Evolutionary conservation across 495 filamentous ascomycete genomes (phyloP), one percentile per base, ranked within the genome.

Genomic region (Xylaria castorea): DNA sequence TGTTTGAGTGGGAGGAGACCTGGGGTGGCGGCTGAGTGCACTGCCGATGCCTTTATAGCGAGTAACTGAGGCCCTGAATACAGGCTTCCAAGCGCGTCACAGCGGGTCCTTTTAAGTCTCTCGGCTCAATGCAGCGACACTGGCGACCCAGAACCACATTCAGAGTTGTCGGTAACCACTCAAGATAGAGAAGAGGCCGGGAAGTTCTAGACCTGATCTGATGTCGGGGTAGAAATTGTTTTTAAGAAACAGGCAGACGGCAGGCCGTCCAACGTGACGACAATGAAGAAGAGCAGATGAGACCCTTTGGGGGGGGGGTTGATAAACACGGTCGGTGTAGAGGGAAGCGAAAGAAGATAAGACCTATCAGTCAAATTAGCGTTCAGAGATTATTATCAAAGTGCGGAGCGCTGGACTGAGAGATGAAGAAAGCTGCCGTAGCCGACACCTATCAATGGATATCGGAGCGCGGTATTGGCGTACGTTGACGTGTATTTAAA

Each of bases 71-170:
- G 70, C 46, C 64, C 73, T 67, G 61, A 36, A 66, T 36, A 71
- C 18, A 40, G 40, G 46, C 34, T 55, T 18, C 36, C 20, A 67
- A 48, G 62, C 73, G 75, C 76, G 60, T 78, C 75, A 76, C 71
- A 70, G 71, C 55, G 69, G 75, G 51, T 36, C 40, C 73, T 55
- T 61, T 74, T 64, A 60, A 69, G 68, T 71, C 71, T 58, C 73
- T 75, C 78, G 76, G 78, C 62, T 78, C 71, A 67, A 67, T 79
- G 78, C 78, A 79, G 77, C 66, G 61, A 30, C 57, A 73, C 66
- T 68, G 68, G 72, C 70, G 64, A 74, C 70, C 70, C 67, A 71
- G 71, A 48, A 64, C 44, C 44, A 68, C 64, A 34, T 22, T 51
- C 50, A 25, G 57, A 73, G 65, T 14, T 67, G 64, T 68, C 65